Evolutionary conservation across 306 rosid genomes (phyloP), one percentile per base, ranked within the genome.

Genomic region (Quercus ilex): DNA sequence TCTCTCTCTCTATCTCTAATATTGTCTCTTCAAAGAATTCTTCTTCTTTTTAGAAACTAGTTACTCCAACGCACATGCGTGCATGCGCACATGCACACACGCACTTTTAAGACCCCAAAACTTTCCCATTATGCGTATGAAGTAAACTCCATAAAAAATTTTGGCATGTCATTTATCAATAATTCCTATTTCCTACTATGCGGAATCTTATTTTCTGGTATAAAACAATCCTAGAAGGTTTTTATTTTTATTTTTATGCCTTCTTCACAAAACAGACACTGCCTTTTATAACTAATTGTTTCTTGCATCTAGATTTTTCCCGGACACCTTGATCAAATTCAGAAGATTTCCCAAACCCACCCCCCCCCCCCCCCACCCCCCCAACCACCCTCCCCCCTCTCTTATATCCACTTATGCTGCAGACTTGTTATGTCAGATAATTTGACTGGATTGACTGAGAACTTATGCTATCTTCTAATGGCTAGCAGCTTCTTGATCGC

Each of bases 401-500:
- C 5, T 30, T 3, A 38, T 9, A 38, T 9, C n/a, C n/a, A n/a
- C 12, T 19, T 38, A 19, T 35, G 57, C 23, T 15, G 26, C 11
- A 59, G 23, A 23, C 55, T 41, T 43, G 5, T 28, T 26, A 41
- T 25, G 21, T 63, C 15, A 19, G 26, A 62, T 46, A 25, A 21
- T 33, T 49, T 63, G n/a, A 12, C 12, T 3, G 21, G 23, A 51
- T 17, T 19, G 70, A 26, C 20, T 31, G 6, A 7, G 55, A 14
- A 52, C 30, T 67, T 30, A 67, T 21, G 59, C 18, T 12, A 11
- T 41, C 71, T 57, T 43, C 56, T 46, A 3, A 25, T 74, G 70
- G 19, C 41, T 55, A 23, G 75, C 83, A 80, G 83, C 76, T 65
- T 80, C 79, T 74, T 55, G 71, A 41, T 80, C 26, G 3, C 43